Percentiles rank a stretch among this genome's conserved stretches.
phyloP scores from a whole-genome alignment of 176 grass and related monocot genomes.

The Paspalum vaginatum region DNA sequence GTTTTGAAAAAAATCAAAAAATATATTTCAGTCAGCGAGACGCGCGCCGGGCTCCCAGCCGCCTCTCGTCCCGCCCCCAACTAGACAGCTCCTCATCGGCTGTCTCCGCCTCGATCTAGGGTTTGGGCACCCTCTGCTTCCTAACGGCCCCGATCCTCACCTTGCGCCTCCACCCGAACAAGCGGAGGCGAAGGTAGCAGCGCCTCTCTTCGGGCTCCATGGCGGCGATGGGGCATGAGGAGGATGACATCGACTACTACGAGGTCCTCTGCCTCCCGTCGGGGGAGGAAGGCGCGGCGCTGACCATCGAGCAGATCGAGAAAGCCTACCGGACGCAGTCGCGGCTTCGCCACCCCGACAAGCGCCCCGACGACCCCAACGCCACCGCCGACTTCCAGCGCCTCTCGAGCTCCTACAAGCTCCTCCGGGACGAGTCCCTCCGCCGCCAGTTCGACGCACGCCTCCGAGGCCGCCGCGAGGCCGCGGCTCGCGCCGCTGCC shows the following conservation, averaged over 20 bases:
- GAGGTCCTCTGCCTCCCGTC: constrained; percentile 66
- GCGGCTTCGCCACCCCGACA: constrained; percentile 74
- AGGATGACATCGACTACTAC: constrained; percentile 74
- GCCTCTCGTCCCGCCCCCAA: too few relatives aligned
- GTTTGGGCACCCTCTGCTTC: not conserved
- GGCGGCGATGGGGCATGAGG: constrained; percentile 21
- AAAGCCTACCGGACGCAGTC: constrained; percentile 72
- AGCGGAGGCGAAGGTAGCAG: not conserved
- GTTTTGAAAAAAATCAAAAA: too few relatives aligned
- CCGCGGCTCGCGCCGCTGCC: constrained; percentile 42
- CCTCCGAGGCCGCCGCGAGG: constrained; percentile 63
- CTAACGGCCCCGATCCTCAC: not conserved
- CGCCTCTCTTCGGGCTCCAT: not conserved
- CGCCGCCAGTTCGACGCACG: constrained; percentile 72
- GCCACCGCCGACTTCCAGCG: constrained; percentile 88
- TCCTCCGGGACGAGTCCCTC: constrained; percentile 69
- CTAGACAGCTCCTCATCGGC: not conserved
- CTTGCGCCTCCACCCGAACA: not conserved
- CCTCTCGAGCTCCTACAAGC: constrained; percentile 68
- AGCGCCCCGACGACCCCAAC: constrained; percentile 71
- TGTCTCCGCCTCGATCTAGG: not conserved
- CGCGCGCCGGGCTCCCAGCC: too few relatives aligned
- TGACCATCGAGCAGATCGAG: constrained; percentile 71
- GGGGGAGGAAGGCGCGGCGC: constrained; percentile 63
- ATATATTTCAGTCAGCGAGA: too few relatives aligned